These are phyloP conservation scores for Chaetomiaceae sp. DNA, from an alignment of 2,329 filamentous ascomycete species.

Conservation along the genomic window DNA sequence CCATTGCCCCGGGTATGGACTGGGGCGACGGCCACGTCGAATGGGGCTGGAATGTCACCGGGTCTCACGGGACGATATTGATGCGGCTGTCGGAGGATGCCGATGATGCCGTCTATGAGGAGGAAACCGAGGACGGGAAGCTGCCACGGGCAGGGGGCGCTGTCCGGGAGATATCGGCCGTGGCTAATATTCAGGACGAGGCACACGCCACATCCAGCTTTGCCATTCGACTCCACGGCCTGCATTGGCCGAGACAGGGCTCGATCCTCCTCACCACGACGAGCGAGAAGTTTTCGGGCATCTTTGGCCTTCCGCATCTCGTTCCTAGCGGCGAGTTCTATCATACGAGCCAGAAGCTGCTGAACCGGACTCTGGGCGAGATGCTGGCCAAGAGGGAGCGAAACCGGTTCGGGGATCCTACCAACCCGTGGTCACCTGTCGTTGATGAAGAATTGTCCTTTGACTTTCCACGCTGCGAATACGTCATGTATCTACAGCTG, in stretches of 20 bases:
- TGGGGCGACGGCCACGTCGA: constrained; percentile 56
- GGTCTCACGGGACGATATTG: constrained; percentile 61
- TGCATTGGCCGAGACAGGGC: constrained; percentile 81
- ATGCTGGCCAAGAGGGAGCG: constrained; percentile 62
- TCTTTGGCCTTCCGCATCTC: constrained; percentile 85
- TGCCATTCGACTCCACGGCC: constrained; percentile 74
- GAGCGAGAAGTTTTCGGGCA: constrained; percentile 89
- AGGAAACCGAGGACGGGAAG: constrained; percentile 32
- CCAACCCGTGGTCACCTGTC: constrained; percentile 73
- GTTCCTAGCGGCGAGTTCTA: constrained; percentile 56
- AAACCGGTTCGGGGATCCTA: constrained; percentile 49
- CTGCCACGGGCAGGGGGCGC: constrained; percentile 42
- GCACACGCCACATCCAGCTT: constrained; percentile 66
- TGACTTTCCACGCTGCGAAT: constrained; percentile 76
- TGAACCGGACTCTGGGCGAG: constrained; percentile 68
- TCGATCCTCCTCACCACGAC: constrained; percentile 79
- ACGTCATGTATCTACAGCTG: constrained; percentile 79
- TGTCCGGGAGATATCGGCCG: constrained; percentile 64
- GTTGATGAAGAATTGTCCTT: constrained; percentile 56
- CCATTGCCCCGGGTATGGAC: constrained; percentile 58
- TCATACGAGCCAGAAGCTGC: constrained; percentile 54
- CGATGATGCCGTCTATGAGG: constrained; percentile 40
- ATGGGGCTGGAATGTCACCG: constrained; percentile 80
- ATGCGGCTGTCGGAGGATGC: constrained; percentile 59
- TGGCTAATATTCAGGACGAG: constrained; percentile 67